Evolutionary conservation across 179 eudicot genomes (phyloP).

Genomic region (Patellifolia procumbens): DNA sequence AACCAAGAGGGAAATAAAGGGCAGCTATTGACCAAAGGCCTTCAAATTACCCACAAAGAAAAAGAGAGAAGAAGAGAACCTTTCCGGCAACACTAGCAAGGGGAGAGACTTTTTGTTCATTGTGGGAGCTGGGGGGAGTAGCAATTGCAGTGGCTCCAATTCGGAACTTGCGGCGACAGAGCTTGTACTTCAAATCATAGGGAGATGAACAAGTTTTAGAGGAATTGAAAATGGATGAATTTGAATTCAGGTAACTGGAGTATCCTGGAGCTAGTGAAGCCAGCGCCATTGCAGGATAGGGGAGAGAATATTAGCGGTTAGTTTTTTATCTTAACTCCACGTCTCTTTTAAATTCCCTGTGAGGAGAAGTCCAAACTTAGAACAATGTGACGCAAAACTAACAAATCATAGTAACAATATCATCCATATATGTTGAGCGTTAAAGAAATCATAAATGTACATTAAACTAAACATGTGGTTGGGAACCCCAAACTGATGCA

Average conservation of each 20-base stretch:
- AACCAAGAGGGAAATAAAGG: too few relatives aligned
- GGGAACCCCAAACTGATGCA: too few relatives aligned
- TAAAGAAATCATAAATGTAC: too few relatives aligned
- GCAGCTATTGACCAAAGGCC: too few relatives aligned
- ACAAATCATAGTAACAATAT: too few relatives aligned
- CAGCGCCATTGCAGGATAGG: constrained; percentile 7
- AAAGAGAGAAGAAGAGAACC: too few relatives aligned
- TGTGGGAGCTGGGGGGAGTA: constrained; percentile 2
- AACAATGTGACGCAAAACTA: too few relatives aligned
- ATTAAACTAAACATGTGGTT: too few relatives aligned
- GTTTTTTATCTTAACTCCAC: not conserved
- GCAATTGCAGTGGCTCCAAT: constrained; percentile 16
- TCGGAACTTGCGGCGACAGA: not conserved
- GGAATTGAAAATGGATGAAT: not conserved
- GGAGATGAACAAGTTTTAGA: not conserved
- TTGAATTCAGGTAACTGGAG: not conserved
- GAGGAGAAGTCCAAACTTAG: too few relatives aligned
- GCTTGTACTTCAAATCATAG: not conserved
- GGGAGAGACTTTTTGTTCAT: not conserved
- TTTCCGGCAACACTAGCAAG: too few relatives aligned
- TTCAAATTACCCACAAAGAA: too few relatives aligned
- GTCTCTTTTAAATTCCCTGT: not conserved
- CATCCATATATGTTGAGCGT: too few relatives aligned
- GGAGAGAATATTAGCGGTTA: not conserved
- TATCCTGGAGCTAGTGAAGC: not conserved